A percentile compares a stretch with the other conserved stretches of the same genome.
phyloP scores from a whole-genome alignment of 495 filamentous ascomycete genomes.

The Aspergillus cristatus region DNA sequence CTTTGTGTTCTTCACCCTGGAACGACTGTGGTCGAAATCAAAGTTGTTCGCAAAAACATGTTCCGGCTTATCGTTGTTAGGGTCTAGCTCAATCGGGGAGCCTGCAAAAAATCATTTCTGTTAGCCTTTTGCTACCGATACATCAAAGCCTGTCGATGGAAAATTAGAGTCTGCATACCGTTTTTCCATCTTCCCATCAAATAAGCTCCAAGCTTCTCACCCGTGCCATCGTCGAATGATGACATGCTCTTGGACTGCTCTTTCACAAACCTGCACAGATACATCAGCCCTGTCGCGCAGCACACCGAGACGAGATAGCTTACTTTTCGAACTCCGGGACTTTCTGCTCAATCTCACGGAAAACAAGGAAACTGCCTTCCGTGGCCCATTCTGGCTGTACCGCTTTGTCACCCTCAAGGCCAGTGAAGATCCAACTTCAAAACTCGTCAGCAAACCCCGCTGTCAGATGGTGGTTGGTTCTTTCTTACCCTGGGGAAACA shows the following conservation, averaged over 20 bases:
- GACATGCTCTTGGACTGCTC: neutral
- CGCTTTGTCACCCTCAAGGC: conserved; percentile 7
- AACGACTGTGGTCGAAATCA: conserved; percentile 13
- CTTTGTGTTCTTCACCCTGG: conserved; percentile 5
- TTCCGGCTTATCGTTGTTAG: neutral
- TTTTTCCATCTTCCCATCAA: conserved; percentile 31
- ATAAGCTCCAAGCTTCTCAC: conserved; percentile 22
- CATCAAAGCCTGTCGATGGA: neutral
- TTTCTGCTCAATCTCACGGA: conserved; percentile 25
- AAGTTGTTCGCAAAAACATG: conserved; percentile 16
- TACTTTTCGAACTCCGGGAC: conserved; percentile 24
- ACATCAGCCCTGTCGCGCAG: neutral
- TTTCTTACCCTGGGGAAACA: conserved; percentile 15
- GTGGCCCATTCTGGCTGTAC: conserved; percentile 19
- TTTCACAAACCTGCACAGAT: conserved; percentile 8
- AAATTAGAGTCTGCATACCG: conserved; percentile 9
- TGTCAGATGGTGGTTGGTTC: neutral
- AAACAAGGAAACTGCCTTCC: conserved; percentile 30
- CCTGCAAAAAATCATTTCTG: conserved; percentile 1
- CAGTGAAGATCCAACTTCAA: conserved; percentile 8
- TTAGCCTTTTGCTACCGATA: neutral
- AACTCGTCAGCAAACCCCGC: neutral
- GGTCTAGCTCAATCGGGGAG: conserved; percentile 5
- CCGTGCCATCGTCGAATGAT: conserved; percentile 2
- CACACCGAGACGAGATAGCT: neutral